A percentile compares a stretch with the other conserved stretches of the same genome.
phyloP scores from a whole-genome alignment of 495 filamentous ascomycete genomes.

The Pyrenula massariospora region DNA sequence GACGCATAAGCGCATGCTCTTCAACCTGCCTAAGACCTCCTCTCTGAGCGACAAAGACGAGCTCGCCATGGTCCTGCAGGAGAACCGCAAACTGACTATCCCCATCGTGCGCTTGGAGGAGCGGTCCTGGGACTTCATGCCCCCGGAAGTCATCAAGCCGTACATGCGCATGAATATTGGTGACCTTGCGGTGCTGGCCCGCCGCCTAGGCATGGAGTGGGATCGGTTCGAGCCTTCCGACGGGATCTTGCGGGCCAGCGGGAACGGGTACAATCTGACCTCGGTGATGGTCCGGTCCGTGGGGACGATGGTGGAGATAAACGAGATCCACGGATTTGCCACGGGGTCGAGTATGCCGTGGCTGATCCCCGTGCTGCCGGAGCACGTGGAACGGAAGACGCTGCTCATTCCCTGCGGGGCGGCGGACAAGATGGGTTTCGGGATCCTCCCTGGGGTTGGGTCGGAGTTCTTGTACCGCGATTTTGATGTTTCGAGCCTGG shows the following conservation, averaged over 20 bases:
- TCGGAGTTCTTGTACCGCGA: neutral
- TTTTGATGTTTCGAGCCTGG: neutral
- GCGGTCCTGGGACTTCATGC: slow-evolving; percentile 22
- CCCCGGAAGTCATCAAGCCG: slow-evolving; percentile 19
- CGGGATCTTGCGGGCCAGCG: slow-evolving; percentile 17
- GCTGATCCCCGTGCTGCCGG: slow-evolving; percentile 1
- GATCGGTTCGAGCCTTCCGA: slow-evolving; percentile 17
- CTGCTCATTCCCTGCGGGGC: slow-evolving; percentile 4
- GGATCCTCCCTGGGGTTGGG: slow-evolving; percentile 6
- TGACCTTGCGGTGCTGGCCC: slow-evolving; percentile 17
- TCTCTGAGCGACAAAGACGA: neutral
- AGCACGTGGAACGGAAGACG: neutral
- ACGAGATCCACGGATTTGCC: neutral
- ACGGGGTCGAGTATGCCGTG: neutral
- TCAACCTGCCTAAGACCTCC: neutral
- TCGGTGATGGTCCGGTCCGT: slow-evolving; percentile 16
- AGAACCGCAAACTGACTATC: neutral
- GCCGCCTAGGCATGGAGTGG: slow-evolving; percentile 23
- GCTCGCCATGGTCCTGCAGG: neutral
- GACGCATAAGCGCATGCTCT: slow-evolving; percentile 1
- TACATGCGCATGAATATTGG: slow-evolving; percentile 13
- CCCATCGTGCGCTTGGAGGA: slow-evolving; percentile 10
- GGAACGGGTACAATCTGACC: slow-evolving; percentile 16
- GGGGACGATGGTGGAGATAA: slow-evolving; percentile 14
- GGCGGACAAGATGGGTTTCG: slow-evolving; percentile 12